These are phyloP conservation scores for Malus orientalis DNA, from an alignment of 306 rosid species.

Conservation along the genomic window DNA sequence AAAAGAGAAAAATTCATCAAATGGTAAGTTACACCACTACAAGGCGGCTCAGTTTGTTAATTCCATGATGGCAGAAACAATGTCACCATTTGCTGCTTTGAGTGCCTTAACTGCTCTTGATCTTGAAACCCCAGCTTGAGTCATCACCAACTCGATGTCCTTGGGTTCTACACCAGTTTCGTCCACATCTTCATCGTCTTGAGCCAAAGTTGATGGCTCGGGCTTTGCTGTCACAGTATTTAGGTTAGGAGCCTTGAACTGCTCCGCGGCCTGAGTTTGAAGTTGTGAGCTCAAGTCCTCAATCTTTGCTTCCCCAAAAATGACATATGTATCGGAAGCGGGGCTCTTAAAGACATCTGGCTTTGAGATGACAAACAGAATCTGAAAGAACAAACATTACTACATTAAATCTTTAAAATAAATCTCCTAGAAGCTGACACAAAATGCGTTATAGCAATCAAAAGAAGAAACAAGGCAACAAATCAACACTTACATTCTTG, in stretches of 20 bases:
- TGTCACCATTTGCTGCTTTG: conserved; percentile 59
- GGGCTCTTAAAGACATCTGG: conserved; percentile 94
- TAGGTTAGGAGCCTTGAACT: conserved; percentile 74
- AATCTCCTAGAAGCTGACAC: background rate
- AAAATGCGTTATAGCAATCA: too few species aligned
- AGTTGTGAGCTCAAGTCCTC: conserved; percentile 86
- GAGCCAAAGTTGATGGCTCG: conserved; percentile 46
- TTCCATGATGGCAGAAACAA: conserved; percentile 89
- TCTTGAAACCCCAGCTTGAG: conserved; percentile 83
- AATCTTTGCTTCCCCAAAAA: conserved; percentile 84
- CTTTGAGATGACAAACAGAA: conserved; percentile 76
- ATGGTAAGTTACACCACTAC: background rate
- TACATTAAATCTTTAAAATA: background rate
- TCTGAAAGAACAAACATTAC: conserved; percentile 23
- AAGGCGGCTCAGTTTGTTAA: conserved; percentile 42
- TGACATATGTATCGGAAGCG: conserved; percentile 67
- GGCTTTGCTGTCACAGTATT: conserved; percentile 46
- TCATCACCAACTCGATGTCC: conserved; percentile 81
- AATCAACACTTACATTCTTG: conserved; percentile 58
- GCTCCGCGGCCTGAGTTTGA: conserved; percentile 88
- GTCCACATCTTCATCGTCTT: conserved; percentile 72
- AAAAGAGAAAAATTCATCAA: background rate
- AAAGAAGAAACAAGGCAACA: background rate
- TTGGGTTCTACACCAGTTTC: conserved; percentile 77
- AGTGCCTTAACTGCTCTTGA: conserved; percentile 72